Evolutionary conservation across 2,329 filamentous ascomycete genomes (phyloP).

Genomic region (Stromatinia cepivora): DNA sequence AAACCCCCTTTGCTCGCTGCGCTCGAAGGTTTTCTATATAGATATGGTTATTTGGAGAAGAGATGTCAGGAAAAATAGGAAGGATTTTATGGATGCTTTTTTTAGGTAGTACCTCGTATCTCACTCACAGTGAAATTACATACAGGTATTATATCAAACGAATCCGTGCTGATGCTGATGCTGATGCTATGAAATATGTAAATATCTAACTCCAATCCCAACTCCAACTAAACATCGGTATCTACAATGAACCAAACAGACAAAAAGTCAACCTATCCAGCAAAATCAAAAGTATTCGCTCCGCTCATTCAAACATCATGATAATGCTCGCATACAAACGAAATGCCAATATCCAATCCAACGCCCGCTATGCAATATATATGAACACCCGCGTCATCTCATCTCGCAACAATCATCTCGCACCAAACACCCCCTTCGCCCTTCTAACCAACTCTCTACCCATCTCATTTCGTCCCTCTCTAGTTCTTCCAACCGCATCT

Average conservation of each 20-base stretch:
- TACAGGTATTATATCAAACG: no score
- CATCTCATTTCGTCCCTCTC: slow-evolving; percentile 62
- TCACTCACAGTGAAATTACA: no score
- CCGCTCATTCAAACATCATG: background rate
- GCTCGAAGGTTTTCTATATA: no score
- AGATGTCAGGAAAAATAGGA: no score
- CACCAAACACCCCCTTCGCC: slow-evolving; percentile 47
- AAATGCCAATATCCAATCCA: background rate
- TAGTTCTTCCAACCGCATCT: slow-evolving; percentile 65
- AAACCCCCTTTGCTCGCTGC: no score
- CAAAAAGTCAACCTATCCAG: no score
- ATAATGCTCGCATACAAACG: background rate
- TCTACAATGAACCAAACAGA: no score
- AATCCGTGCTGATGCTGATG: no score
- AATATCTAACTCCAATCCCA: background rate
- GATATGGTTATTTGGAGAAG: no score
- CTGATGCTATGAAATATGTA: background rate
- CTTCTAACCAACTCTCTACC: slow-evolving; percentile 60
- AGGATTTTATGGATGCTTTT: no score
- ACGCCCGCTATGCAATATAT: slow-evolving; percentile 1
- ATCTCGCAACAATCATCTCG: background rate
- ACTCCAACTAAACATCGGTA: no score
- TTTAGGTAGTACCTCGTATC: no score
- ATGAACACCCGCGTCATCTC: background rate
- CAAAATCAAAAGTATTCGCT: background rate